These are phyloP conservation scores for Coemansia erecta DNA, from an alignment of 192 early-diverging fungal genomes.

Conservation along the genomic window DNA sequence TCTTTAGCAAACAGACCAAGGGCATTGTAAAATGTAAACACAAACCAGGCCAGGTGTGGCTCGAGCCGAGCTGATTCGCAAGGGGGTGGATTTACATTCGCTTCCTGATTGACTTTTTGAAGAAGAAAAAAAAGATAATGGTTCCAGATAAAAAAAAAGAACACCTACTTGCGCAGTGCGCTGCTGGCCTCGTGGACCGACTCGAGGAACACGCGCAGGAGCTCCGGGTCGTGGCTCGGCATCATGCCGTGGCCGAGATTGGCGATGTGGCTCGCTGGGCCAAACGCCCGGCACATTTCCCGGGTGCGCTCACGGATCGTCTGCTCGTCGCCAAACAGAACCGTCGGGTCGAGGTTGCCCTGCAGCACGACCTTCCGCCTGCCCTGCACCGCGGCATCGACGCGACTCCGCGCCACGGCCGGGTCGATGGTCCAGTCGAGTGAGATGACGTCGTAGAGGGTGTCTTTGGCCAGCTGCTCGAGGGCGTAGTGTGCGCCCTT, in stretches of 20 bases:
- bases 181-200: slow-evolving; percentile 58
- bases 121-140: no score
- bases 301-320: slow-evolving; percentile 69
- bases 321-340: slow-evolving; percentile 75
- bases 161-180: slow-evolving; percentile 22
- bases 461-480: slow-evolving; percentile 60
- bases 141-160: no score
- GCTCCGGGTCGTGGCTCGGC: slow-evolving; percentile 76
- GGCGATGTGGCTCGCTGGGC: slow-evolving; percentile 76
- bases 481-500: slow-evolving; percentile 89
- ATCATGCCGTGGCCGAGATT: slow-evolving; percentile 98
- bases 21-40: not conserved
- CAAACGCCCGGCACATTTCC: slow-evolving; percentile 82
- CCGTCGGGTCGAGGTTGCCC: slow-evolving; percentile 92
- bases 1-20: not conserved
- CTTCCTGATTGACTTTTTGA: no score
- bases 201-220: slow-evolving; percentile 66
- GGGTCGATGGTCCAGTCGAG: slow-evolving; percentile 91
- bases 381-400: slow-evolving; percentile 16
- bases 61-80: slow-evolving; percentile 5
- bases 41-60: not conserved
- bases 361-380: slow-evolving; percentile 60
- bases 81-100: not conserved
- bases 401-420: slow-evolving; percentile 19
- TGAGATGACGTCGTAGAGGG: slow-evolving; percentile 82